phyloP scores from a whole-genome alignment of 345 rosid genomes.

The Lumnitzera littorea region DNA sequence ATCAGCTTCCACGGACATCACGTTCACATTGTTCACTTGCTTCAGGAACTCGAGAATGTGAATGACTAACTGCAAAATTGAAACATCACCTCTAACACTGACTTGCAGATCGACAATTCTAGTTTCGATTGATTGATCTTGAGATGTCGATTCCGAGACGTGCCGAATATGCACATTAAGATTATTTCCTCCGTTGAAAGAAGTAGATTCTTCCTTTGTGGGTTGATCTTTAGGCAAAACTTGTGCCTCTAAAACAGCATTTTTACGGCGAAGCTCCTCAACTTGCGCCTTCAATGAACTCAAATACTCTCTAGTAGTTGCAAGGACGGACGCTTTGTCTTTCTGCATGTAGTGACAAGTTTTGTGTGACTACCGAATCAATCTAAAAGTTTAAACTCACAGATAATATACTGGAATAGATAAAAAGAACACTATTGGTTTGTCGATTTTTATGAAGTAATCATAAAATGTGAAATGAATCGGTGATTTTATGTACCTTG shows the following conservation, averaged over 20 bases:
- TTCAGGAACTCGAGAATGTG: conserved; percentile 61
- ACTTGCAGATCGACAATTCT: conserved; percentile 43
- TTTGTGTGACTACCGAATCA: background rate
- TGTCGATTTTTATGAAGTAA: background rate
- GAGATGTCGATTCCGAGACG: conserved; percentile 37
- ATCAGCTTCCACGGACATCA: conserved; percentile 47
- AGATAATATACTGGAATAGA: background rate
- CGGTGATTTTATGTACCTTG: conserved; percentile 33
- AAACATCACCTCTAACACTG: conserved; percentile 32
- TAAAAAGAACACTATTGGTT: background rate
- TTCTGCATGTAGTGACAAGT: conserved; percentile 23
- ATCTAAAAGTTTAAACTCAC: background rate
- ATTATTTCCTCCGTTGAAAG: conserved; percentile 12
- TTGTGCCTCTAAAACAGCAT: conserved; percentile 39
- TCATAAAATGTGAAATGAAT: no score
- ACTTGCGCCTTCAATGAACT: conserved; percentile 40
- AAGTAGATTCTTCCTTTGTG: conserved; percentile 11
- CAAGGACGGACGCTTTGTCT: conserved; percentile 69
- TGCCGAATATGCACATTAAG: conserved; percentile 25
- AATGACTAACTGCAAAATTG: conserved; percentile 29
- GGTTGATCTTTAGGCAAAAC: conserved; percentile 7
- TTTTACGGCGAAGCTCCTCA: conserved; percentile 38
- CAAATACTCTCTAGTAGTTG: conserved; percentile 46
- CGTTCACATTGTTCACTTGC: conserved; percentile 32
- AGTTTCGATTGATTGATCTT: conserved; percentile 26